Conservation (phyloP, 176 grass and related monocot genomes). For the Oryza officinalis region DNA sequence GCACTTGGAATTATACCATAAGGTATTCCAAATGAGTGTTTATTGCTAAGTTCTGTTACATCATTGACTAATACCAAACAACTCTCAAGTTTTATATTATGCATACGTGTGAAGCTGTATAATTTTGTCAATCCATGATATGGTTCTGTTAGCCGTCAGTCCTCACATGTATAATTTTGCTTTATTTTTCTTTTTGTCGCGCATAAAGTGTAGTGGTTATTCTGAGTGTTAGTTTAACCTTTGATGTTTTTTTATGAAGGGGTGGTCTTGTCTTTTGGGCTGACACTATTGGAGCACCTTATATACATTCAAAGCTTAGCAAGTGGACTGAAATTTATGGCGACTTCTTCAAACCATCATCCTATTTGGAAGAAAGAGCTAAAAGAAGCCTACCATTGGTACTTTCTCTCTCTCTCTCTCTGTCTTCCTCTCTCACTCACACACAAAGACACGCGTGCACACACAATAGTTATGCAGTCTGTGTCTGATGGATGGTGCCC, state of each 20-base stretch:
- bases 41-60: not conserved
- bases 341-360: slow-evolving; percentile 73
- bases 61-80: not conserved
- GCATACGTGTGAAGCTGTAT: not conserved
- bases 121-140: slow-evolving; percentile 1
- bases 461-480: not conserved
- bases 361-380: slow-evolving; percentile 76
- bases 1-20: not conserved
- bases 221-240: slow-evolving; percentile 22
- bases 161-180: not conserved
- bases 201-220: not conserved
- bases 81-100: not conserved
- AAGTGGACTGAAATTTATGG: slow-evolving; percentile 83
- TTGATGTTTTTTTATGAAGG: slow-evolving; percentile 45
- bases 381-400: slow-evolving; percentile 66
- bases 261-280: slow-evolving; percentile 94
- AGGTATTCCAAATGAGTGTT: not conserved
- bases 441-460: not conserved
- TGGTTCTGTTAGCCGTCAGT: not conserved
- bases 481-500: not conserved
- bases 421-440: not conserved
- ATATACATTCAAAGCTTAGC: slow-evolving; percentile 73
- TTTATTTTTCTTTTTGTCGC: not conserved
- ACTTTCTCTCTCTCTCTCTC: not conserved
- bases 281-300: slow-evolving; percentile 76